Conservation (phyloP, 306 rosid species). For the Carpinus viminea region DNA sequence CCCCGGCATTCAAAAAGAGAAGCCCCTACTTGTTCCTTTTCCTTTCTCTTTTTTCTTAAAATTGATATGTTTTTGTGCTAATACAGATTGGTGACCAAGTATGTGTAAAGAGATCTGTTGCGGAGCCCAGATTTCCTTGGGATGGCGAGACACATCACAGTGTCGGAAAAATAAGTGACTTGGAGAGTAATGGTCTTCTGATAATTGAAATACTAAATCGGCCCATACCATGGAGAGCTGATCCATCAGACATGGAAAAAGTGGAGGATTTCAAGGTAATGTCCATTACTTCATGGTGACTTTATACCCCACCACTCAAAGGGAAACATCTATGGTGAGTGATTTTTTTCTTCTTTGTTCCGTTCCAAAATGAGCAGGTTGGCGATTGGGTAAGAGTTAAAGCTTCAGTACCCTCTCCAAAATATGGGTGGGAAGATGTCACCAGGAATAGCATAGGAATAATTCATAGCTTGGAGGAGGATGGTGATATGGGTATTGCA, state of each 20-base stretch:
- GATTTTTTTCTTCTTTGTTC: conserved; percentile 13
- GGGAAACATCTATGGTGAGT: conserved; percentile 7
- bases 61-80: conserved; percentile 23
- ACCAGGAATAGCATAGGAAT: conserved; percentile 83
- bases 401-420: conserved; percentile 95
- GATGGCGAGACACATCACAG: conserved; percentile 99
- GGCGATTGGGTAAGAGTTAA: conserved; percentile 99
- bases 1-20: neutral
- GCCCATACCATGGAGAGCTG: conserved; percentile 96
- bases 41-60: conserved; percentile 5
- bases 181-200: conserved; percentile 94
- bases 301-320: neutral
- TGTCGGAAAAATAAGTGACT: conserved; percentile 92
- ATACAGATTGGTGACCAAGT: conserved; percentile 85
- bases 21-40: conserved; percentile 1
- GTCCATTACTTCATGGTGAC: neutral
- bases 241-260: conserved; percentile 98
- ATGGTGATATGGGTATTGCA: conserved; percentile 89
- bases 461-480: conserved; percentile 93
- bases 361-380: conserved; percentile 52
- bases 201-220: conserved; percentile 85
- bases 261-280: conserved; percentile 93
- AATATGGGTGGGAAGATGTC: conserved; percentile 97
- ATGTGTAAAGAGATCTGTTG: conserved; percentile 95
- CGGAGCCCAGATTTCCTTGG: conserved; percentile 99